These are phyloP conservation scores for Paracoccidioides brasiliensis DNA, from an alignment of 2,329 filamentous ascomycete species.

Conservation along the genomic window DNA sequence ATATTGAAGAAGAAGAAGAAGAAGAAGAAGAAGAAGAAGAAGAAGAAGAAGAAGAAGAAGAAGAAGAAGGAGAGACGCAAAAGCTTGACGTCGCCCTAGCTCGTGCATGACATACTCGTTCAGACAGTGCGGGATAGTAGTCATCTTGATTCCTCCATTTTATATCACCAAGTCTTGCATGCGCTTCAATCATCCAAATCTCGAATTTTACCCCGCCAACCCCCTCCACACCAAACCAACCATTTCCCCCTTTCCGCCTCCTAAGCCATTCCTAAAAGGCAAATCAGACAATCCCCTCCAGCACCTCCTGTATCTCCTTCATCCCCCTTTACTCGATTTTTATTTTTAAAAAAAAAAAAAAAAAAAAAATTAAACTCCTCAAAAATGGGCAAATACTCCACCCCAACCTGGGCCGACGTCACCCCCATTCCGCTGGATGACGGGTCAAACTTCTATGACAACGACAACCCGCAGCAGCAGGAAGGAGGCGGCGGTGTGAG, in stretches of 20 bases:
- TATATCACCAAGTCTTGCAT: too few relatives aligned
- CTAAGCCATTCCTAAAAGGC: background rate
- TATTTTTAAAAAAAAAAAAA: background rate
- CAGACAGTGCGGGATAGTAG: too few relatives aligned
- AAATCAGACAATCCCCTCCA: background rate
- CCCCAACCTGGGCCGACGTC: conserved; percentile 70
- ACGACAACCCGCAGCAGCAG: background rate
- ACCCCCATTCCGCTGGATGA: conserved; percentile 67
- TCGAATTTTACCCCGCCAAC: too few relatives aligned
- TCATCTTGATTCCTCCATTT: too few relatives aligned
- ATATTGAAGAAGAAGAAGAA: too few relatives aligned
- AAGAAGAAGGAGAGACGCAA: too few relatives aligned
- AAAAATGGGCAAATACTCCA: conserved; percentile 36
- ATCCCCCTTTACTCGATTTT: background rate
- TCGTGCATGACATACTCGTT: too few relatives aligned
- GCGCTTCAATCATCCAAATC: too few relatives aligned
- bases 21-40: too few relatives aligned
- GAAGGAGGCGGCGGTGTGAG: background rate
- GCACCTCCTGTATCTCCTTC: background rate
- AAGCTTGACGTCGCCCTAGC: too few relatives aligned
- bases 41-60: too few relatives aligned
- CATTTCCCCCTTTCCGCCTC: background rate
- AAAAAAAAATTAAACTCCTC: background rate
- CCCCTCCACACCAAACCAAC: background rate
- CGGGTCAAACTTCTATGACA: conserved; percentile 35